Conservation (phyloP, 768 basidiomycete genomes). For the Tricholoma sp. region DNA sequence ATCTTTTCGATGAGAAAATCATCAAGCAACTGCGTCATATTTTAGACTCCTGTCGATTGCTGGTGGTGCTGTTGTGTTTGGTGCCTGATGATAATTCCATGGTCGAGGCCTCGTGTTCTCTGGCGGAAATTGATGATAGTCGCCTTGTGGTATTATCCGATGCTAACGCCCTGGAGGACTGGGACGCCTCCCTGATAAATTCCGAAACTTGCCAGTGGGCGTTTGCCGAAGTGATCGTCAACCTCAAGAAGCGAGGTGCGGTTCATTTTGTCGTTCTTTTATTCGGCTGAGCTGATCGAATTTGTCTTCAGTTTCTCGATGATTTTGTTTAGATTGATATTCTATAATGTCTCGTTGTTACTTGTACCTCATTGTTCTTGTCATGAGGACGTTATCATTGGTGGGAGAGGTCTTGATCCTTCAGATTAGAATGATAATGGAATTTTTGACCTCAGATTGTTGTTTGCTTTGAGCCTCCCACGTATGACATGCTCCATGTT, state of each 20-base stretch:
- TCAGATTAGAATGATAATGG: too few relatives aligned
- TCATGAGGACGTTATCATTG: neutral
- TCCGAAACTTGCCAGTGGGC: conserved; percentile 17
- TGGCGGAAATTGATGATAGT: conserved; percentile 10
- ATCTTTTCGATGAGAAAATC: conserved; percentile 8
- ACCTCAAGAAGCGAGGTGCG: conserved; percentile 13
- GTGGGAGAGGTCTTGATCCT: neutral
- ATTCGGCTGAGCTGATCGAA: neutral
- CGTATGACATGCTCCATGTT: too few relatives aligned
- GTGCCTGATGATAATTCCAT: conserved; percentile 15
- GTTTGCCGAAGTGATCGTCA: conserved; percentile 18
- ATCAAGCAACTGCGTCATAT: conserved; percentile 13
- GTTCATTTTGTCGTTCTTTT: neutral
- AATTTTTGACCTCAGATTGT: too few relatives aligned
- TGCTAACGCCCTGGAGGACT: conserved; percentile 17
- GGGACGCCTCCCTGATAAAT: conserved; percentile 17
- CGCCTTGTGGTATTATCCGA: conserved; percentile 19
- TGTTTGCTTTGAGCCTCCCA: too few relatives aligned
- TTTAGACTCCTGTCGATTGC: conserved; percentile 12
- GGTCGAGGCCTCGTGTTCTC: conserved; percentile 12
- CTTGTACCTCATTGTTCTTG: neutral
- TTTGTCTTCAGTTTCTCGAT: neutral
- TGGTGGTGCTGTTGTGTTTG: conserved; percentile 18
- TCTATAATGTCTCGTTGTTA: neutral
- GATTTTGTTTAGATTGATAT: neutral